Evolutionary conservation across 2,329 filamentous ascomycete species (phyloP).

Genomic region (Setomelanomma holmii): DNA sequence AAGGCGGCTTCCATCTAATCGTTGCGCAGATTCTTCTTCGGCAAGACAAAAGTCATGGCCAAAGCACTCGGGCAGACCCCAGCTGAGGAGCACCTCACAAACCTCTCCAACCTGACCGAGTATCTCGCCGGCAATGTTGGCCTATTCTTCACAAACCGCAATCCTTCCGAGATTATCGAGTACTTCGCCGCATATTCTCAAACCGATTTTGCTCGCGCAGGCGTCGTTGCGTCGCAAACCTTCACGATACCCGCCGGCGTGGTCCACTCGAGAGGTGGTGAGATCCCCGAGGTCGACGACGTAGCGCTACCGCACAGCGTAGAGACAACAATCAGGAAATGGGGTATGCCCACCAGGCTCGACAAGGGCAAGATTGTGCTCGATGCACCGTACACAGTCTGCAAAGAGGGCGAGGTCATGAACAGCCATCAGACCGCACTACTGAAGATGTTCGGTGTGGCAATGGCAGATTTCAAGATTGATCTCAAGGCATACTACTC

Average conservation of each 20-base stretch:
- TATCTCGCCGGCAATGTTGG: conserved; percentile 85
- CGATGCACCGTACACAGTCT: conserved; percentile 76
- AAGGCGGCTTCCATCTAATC: too few species aligned
- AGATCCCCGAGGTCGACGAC: conserved; percentile 81
- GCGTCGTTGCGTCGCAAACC: conserved; percentile 73
- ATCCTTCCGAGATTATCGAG: conserved; percentile 68
- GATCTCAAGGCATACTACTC: conserved; percentile 71
- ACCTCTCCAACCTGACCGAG: conserved; percentile 72
- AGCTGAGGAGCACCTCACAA: conserved; percentile 80
- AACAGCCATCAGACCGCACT: conserved; percentile 92
- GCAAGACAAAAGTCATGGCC: conserved; percentile 99
- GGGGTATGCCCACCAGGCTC: conserved; percentile 89
- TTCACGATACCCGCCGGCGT: conserved; percentile 85
- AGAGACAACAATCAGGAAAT: conserved; percentile 87
- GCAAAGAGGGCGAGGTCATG: conserved; percentile 81
- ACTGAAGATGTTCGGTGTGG: conserved; percentile 91
- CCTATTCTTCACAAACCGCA: conserved; percentile 85
- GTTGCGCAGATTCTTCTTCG: conserved; percentile 82
- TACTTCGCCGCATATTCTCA: conserved; percentile 78
- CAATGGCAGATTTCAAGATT: conserved; percentile 88
- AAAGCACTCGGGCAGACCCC: conserved; percentile 84
- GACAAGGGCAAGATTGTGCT: conserved; percentile 87
- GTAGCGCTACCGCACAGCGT: conserved; percentile 85
- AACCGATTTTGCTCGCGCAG: conserved; percentile 90
- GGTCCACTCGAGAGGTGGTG: conserved; percentile 79